These are phyloP conservation scores for Beta lomatogona DNA, from an alignment of 179 eudicot genomes.

Conservation along the genomic window DNA sequence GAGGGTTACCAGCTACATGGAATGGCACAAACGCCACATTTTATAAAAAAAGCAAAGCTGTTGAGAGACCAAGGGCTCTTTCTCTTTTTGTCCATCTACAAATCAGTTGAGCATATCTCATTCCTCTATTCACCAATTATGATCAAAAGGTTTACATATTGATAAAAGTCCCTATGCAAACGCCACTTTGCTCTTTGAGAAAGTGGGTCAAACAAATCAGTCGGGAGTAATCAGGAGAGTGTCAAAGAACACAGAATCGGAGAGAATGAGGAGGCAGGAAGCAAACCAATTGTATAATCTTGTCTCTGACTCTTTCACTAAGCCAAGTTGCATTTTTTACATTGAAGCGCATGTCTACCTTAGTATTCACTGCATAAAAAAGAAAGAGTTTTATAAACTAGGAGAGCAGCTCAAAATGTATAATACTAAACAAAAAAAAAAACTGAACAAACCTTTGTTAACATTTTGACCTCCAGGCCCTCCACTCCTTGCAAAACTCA, in stretches of 20 bases:
- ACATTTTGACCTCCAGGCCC: conserved; percentile 94
- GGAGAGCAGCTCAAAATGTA: background rate
- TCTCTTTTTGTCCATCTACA: background rate
- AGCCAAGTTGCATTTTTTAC: conserved; percentile 83
- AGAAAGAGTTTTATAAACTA: background rate
- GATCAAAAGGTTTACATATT: background rate
- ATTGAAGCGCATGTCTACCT: conserved; percentile 95
- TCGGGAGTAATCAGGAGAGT: background rate
- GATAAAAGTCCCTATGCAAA: background rate
- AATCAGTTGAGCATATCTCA: background rate
- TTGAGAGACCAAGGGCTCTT: background rate
- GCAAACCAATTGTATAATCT: conserved; percentile 69
- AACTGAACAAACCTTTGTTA: conserved; percentile 63
- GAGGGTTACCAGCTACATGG: background rate
- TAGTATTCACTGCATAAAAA: conserved; percentile 64
- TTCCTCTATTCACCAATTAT: background rate
- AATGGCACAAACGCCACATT: background rate
- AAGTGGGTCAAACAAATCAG: background rate
- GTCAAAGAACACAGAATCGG: background rate
- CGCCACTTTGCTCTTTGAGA: background rate
- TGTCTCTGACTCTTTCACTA: conserved; percentile 74
- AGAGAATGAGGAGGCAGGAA: conserved; percentile 13
- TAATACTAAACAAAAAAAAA: background rate
- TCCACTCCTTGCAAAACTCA: conserved; percentile 83
- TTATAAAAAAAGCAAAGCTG: background rate